A percentile compares a stretch with the other conserved stretches of the same genome.
Evolutionary conservation across 2,329 filamentous ascomycete species (phyloP).

Genomic region (Fusarium lyarnte): DNA sequence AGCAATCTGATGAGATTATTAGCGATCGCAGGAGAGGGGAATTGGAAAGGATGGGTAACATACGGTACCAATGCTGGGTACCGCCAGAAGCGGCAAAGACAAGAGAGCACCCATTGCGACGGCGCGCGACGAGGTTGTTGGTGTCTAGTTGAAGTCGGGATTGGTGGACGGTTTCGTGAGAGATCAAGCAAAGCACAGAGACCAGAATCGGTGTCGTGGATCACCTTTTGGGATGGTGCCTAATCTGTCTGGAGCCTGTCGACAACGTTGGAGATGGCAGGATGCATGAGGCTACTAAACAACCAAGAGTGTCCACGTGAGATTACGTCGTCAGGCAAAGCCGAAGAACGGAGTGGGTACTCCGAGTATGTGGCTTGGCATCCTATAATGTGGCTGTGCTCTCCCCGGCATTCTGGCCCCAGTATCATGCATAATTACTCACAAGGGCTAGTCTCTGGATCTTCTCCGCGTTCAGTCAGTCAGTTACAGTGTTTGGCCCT

Average conservation of each 20-base stretch:
- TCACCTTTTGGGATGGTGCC: neutral
- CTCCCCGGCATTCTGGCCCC: conserved; percentile 2
- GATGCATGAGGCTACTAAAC: conserved; percentile 22
- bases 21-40: neutral
- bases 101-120: conserved; percentile 85
- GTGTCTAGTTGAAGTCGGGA: neutral
- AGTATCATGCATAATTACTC: conserved; percentile 18
- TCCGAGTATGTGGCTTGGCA: neutral
- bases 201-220: neutral
- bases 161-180: neutral
- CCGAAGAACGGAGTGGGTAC: conserved; percentile 1
- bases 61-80: conserved; percentile 89
- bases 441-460: conserved; percentile 29
- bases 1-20: conserved; percentile 64
- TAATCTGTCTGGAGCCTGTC: neutral
- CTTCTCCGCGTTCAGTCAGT: conserved; percentile 31
- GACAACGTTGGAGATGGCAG: conserved; percentile 20
- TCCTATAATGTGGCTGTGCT: neutral
- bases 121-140: conserved; percentile 3
- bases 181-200: neutral
- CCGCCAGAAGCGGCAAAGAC: conserved; percentile 86
- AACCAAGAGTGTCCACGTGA: conserved; percentile 37
- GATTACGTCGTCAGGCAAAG: conserved; percentile 37
- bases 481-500: neutral
- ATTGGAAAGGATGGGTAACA: conserved; percentile 47